Evolutionary conservation across 805 yeast species (phyloP).

Genomic region (Candida wancherniae): DNA sequence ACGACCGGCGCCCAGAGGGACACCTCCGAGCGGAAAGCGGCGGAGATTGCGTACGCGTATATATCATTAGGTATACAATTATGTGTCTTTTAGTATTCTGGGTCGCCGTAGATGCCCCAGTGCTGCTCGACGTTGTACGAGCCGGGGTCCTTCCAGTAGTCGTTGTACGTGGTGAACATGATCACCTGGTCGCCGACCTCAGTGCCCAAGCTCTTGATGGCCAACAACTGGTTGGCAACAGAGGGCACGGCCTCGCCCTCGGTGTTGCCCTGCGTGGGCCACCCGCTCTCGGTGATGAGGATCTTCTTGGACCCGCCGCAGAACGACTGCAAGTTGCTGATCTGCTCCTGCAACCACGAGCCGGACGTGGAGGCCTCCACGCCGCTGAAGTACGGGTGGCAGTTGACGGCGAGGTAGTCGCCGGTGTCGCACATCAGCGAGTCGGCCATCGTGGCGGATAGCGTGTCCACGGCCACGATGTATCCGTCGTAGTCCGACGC

Average conservation of each 20-base stretch:
- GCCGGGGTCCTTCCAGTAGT: conserved; percentile 59
- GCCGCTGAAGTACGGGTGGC: conserved; percentile 60
- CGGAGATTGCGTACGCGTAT: too few relatives aligned
- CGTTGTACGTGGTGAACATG: conserved; percentile 59
- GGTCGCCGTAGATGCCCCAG: conserved; percentile 55
- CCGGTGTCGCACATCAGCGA: conserved; percentile 50
- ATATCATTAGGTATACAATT: conserved; percentile 1
- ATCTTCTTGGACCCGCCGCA: conserved; percentile 49
- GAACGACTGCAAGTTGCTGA: conserved; percentile 36
- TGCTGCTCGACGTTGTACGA: conserved; percentile 54
- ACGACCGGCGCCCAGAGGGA: too few relatives aligned
- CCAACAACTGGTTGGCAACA: conserved; percentile 44
- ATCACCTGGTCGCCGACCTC: conserved; percentile 46
- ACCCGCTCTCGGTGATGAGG: conserved; percentile 61
- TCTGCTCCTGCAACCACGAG: conserved; percentile 46
- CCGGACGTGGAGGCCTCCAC: conserved; percentile 51
- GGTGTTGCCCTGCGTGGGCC: conserved; percentile 61
- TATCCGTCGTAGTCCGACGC: conserved; percentile 49
- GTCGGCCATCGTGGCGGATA: conserved; percentile 52
- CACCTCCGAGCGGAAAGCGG: too few relatives aligned
- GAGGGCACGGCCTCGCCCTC: conserved; percentile 57
- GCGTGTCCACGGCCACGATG: conserved; percentile 61
- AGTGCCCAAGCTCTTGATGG: conserved; percentile 46
- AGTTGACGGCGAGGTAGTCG: conserved; percentile 63
- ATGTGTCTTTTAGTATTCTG: conserved; percentile 2